Base-by-base conservation (phyloP, 2,329 filamentous ascomycete species). In the Trichoderma brevicompactum region DNA sequence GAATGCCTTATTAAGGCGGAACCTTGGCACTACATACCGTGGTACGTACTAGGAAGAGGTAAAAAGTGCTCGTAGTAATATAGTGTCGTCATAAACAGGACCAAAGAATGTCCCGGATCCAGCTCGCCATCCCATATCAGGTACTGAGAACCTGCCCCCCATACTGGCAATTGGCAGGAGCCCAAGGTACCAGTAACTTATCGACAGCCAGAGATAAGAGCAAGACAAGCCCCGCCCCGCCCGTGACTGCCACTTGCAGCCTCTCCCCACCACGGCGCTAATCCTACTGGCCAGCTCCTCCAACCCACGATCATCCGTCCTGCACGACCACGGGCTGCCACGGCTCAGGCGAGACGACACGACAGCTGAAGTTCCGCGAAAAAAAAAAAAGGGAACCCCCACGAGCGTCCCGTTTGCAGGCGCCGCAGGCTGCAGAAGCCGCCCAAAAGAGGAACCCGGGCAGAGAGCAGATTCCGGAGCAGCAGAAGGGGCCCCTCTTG, bases 261-360 rank as follows among this genome's bases (percentile, higher is more conserved):
- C 15, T 43, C 49, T 38, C 49, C 59, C 38, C 28, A 44, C n/a
- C 8, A 44, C n/a, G 59, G 49, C 23, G 8, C 17, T n/a, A 38
- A 54, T 63, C 59, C 59, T 63, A 63, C 59, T 63, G 59, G 59
- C 59, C 59, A 53, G 59, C 23, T 62, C 48, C 59, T 53, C 40
- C 38, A 63, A 36, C 40, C 49, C 59, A 54, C 59, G 49, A 63
- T 63, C 59, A 36, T 63, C 48, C 36, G 52, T 63, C 38, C 59
- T 63, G 59, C 59, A 63, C 56, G 59, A 63, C 52, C 32, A 54
- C 59, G 44, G 44, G 56, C 56, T 40, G 56, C 36, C 44, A 60
- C 56, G 53, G 53, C 53, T 44, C 53, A 60, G 56, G 56, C 56
- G 59, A 62, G 48, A 62, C 59, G 59, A 62, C 59, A 62, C 59